Conservation (phyloP, 192 early-diverging fungal genomes). For the Coemansia sp. region DNA sequence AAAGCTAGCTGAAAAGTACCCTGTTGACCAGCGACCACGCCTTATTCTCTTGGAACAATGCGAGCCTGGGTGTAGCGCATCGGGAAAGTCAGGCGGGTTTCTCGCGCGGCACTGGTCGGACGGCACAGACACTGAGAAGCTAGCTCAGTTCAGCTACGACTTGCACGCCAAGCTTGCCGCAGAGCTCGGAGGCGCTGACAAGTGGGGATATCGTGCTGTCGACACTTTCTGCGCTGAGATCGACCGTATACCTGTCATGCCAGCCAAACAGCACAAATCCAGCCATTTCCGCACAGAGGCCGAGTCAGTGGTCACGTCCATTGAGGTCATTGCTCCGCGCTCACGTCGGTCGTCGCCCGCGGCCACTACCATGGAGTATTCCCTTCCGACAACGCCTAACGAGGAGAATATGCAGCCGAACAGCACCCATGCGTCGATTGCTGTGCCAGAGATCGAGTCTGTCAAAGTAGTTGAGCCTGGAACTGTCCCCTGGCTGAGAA, state of each 20-base stretch:
- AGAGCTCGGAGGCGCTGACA: constrained; percentile 39
- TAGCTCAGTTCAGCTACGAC: constrained; percentile 55
- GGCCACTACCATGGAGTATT: constrained; percentile 26
- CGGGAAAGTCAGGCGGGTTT: constrained; percentile 54
- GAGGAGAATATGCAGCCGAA: constrained; percentile 27
- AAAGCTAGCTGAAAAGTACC: constrained; percentile 24
- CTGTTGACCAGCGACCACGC: constrained; percentile 28
- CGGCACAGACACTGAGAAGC: constrained; percentile 54
- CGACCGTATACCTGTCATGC: constrained; percentile 49
- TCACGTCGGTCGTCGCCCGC: constrained; percentile 12
- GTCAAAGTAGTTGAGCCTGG: constrained; percentile 41
- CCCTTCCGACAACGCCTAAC: constrained; percentile 7
- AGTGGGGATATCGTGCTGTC: constrained; percentile 49
- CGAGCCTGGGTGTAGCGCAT: constrained; percentile 53
- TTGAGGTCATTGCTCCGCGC: constrained; percentile 50
- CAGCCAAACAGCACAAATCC: constrained; percentile 50
- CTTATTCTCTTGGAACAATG: constrained; percentile 51
- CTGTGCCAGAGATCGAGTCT: constrained; percentile 34
- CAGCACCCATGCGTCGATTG: constrained; percentile 47
- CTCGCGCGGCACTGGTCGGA: constrained; percentile 57
- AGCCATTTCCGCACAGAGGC: constrained; percentile 37
- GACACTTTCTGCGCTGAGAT: constrained; percentile 53
- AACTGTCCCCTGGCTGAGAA: constrained; percentile 50
- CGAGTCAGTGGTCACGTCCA: constrained; percentile 45
- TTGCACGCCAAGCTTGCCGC: constrained; percentile 48